Base-by-base conservation (phyloP, 257 asterid genomes). In the Echium plantagineum region DNA sequence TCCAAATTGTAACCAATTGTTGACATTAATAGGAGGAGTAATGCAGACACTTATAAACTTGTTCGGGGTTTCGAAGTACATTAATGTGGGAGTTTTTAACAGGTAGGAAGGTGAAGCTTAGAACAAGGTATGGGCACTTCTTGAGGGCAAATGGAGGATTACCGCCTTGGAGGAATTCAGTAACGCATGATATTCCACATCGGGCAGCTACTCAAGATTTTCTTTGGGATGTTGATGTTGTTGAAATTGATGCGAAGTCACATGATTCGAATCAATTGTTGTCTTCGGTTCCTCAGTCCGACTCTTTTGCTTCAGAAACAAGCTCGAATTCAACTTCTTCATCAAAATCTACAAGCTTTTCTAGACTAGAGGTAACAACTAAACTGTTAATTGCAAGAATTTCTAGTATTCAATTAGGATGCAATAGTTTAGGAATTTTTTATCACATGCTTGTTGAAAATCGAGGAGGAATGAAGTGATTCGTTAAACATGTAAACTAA, bases 111-210 rank as follows among this genome's bases (percentile, higher is more conserved):
- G 83, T 93, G 5, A 86, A 84, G 95, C 61, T 93, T 47, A 93
- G 79, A 72, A 93, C 98, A 9, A 55, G 95, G 17, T 93, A 88
- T 65, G 98, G 98, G 2, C 94, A 86, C 62, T 93, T 73, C 32
- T 60, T 93, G 68, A 62, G 96, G 63, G 98, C 87, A 0, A 93
- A 93, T 52, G 97, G 94, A 15, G 97, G 98, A 0, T 22, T 84
- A 60, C 95, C 95, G 20, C 98, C 98, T 61, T 93, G 97, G 96
- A 77, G 94, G 73, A 93, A 93, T 28, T 82, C 97, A 6, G 78
- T 93, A 15, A 89, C 98, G 15, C 94, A 89, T 67, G 97, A 89
- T 66, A 82, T 93, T 15, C 97, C 97, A 1, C 91, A 83, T 22
- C 75, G 97, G 74, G 81, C 90, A 58, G 66, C 74, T 6, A 89